Base-by-base conservation (phyloP, 148 eudicot species). In the Drosera capensis region DNA sequence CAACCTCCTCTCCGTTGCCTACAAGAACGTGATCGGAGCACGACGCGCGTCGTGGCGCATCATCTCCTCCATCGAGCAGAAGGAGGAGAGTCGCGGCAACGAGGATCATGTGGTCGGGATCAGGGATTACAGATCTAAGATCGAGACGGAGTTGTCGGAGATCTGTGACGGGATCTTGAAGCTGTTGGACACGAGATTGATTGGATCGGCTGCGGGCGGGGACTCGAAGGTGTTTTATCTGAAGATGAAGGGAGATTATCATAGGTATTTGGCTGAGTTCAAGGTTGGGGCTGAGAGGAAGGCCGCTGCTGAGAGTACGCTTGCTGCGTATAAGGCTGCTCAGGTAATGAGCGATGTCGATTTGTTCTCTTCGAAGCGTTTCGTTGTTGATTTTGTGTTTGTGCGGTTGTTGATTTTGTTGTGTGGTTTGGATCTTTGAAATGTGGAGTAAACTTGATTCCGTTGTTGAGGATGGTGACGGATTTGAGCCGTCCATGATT, bases 61-160 rank as follows among this genome's bases (percentile, higher is more conserved):
- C 23, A 63, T 63, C 15, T 63, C 68, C 15, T 63, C 67, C 7
- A 63, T 63, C 25, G 67, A 63, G 49, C 67, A 64, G 46, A 64
- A 64, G 52, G 69, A 64, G 48, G 69, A 64, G 59, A 48, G 55
- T 14, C 65, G 65, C 9, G 65, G 65, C 21, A 60, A 60, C 60
- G 52, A 56, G 14, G 60, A 56, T 20, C 60, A 56, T 52, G 60
- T 26, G 13, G 39, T 13, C 14, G 43, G 45, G 8, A 51, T 56
- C 36, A 41, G 48, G 43, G 60, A 20, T 2, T 56, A 46, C 60
- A 55, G 58, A 24, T 51, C 51, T 14, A 59, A 59, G 64, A 59
- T 52, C 40, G 65, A 60, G 37, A 23, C 25, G 4, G 65, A 60
- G 58, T 52, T 60, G 14, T 52, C 65, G 21, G 18, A 15, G 29